Evolutionary conservation across 305 asterid genomes (phyloP).

Genomic region (Galium porrigens): DNA sequence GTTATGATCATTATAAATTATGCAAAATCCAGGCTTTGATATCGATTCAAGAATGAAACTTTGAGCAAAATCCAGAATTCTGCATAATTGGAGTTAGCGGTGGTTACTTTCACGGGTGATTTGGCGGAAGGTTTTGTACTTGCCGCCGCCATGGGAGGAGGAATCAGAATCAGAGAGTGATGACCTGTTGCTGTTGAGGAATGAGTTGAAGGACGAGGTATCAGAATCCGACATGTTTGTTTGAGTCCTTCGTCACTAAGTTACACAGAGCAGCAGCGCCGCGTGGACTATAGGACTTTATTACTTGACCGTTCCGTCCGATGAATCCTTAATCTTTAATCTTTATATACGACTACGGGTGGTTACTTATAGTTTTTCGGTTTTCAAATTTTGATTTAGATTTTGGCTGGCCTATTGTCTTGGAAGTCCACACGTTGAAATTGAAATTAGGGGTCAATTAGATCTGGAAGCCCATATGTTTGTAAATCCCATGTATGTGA

Average conservation of each 20-base stretch:
- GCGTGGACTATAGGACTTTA: background rate
- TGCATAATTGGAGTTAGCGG: background rate
- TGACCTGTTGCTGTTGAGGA: background rate
- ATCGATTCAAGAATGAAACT: background rate
- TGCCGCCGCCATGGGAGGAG: conserved; percentile 44
- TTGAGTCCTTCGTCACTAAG: background rate
- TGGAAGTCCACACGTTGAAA: too few relatives aligned
- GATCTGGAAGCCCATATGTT: too few relatives aligned
- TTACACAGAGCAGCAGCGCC: background rate
- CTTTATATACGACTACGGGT: background rate
- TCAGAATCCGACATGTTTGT: background rate
- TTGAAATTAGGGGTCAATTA: too few relatives aligned
- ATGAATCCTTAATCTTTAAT: background rate
- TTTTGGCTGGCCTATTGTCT: too few relatives aligned
- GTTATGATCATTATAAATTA: background rate
- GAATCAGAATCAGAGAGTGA: conserved; percentile 65
- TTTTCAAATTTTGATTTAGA: background rate
- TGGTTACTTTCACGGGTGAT: conserved; percentile 64
- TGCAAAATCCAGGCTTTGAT: background rate
- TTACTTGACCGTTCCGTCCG: background rate
- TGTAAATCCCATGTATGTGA: too few relatives aligned
- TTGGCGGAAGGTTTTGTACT: conserved; percentile 59
- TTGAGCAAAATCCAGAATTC: background rate
- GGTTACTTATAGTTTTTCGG: background rate
- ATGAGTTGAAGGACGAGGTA: background rate